Percentiles rank a stretch among this genome's conserved stretches.
phyloP scores from a whole-genome alignment of 2,329 filamentous ascomycete species.

The Pseudogymnoascus sp. region DNA sequence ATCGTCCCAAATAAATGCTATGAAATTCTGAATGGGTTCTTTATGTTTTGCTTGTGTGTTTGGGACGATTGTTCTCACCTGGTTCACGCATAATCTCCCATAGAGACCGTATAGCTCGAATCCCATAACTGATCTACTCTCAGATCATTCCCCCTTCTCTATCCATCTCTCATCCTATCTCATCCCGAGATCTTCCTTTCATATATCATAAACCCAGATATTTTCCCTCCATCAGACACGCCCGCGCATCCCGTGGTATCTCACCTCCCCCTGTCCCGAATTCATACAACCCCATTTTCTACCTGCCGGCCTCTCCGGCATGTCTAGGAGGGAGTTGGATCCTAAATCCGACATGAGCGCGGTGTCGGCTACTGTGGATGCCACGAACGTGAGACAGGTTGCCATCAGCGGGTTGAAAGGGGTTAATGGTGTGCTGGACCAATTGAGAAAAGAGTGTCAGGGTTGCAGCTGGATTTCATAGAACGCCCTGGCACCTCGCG shows the following conservation, averaged over 20 bases:
- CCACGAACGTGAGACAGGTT: background rate
- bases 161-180: no score
- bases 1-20: constrained; percentile 3
- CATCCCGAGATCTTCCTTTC: no score
- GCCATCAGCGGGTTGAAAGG: background rate
- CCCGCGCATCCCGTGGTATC: no score
- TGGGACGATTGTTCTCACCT: background rate
- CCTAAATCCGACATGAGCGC: background rate
- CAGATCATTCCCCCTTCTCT: no score
- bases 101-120: background rate
- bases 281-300: background rate
- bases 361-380: no score
- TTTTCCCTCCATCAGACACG: no score
- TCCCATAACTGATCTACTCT: no score
- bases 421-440: background rate
- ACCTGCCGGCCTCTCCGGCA: background rate
- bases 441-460: background rate
- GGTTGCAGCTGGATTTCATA: no score
- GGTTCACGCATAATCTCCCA: background rate
- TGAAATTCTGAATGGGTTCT: background rate
- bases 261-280: no score
- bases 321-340: background rate
- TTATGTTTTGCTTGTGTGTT: background rate
- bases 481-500: no score
- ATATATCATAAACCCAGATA: no score